phyloP scores from a whole-genome alignment of 257 asterid species.

The Thymus quinquecostatus region DNA sequence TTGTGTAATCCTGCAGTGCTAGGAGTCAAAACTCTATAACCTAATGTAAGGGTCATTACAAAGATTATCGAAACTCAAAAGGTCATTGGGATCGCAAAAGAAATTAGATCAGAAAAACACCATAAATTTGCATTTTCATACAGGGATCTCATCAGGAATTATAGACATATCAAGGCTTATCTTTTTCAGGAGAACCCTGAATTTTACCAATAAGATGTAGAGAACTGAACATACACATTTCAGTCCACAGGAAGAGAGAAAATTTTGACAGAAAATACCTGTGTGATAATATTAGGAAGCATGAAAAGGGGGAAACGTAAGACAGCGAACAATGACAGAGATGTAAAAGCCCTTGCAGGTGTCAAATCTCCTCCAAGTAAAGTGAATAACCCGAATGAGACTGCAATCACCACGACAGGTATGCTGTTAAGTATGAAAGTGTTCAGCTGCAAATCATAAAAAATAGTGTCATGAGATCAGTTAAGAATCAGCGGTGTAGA shows the following conservation, averaged over 20 bases:
- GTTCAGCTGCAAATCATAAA: conserved; percentile 68
- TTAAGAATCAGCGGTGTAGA: conserved; percentile 12
- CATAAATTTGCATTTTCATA: conserved; percentile 7
- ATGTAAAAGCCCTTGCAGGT: conserved; percentile 95
- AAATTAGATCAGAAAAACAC: not conserved
- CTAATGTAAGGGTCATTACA: conserved; percentile 15
- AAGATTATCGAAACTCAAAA: not conserved
- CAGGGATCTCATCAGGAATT: not conserved
- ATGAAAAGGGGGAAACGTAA: conserved; percentile 86
- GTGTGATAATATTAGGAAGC: conserved; percentile 94
- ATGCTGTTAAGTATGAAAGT: conserved; percentile 81
- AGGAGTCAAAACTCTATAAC: conserved; percentile 13
- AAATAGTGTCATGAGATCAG: conserved; percentile 23
- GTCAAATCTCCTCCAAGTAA: conserved; percentile 93
- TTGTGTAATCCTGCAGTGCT: not conserved
- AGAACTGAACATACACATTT: not conserved
- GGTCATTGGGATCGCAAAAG: not conserved
- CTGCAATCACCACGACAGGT: conserved; percentile 90
- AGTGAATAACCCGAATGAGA: conserved; percentile 82
- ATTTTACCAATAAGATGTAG: not conserved
- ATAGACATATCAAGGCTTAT: no score
- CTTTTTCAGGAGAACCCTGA: not conserved
- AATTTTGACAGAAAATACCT: conserved; percentile 48
- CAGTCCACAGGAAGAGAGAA: not conserved
- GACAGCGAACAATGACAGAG: conserved; percentile 91